Conservation (phyloP, 75 land plant genomes). For the Larix kaempferi region DNA sequence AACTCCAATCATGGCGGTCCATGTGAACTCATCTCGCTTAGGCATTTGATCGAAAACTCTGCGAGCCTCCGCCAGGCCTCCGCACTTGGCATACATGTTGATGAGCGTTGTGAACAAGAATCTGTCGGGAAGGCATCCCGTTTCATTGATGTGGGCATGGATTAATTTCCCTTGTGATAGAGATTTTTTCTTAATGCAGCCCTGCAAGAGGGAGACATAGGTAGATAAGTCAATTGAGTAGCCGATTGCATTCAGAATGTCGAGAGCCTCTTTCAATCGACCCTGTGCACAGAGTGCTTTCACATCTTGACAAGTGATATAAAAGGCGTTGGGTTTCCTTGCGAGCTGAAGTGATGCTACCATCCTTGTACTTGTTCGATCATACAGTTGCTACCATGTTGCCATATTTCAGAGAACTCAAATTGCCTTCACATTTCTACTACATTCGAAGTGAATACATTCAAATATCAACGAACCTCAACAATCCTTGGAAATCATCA, state of each 20-base stretch:
- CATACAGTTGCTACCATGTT: no score
- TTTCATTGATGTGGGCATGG: constrained; percentile 1
- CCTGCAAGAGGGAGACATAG: neutral
- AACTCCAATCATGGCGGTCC: constrained; percentile 10
- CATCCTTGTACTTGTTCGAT: no score
- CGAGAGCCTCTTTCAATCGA: neutral
- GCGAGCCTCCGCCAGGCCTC: constrained; percentile 2
- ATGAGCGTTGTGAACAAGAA: neutral
- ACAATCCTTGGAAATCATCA: no score
- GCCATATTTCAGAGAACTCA: no score
- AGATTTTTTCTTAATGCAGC: neutral
- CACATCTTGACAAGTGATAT: neutral
- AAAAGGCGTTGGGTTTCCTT: no score
- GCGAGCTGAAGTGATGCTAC: no score
- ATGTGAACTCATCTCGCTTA: neutral
- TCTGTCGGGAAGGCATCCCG: neutral
- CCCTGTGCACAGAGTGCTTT: neutral
- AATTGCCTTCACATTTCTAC: no score
- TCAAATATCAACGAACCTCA: no score
- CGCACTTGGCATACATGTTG: constrained; percentile 15
- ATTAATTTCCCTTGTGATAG: neutral
- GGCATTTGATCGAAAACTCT: constrained; percentile 4
- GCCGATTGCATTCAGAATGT: neutral
- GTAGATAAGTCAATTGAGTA: neutral
- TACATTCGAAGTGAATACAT: no score